Base-by-base conservation (phyloP, 2,329 filamentous ascomycete genomes). In the Trichoderma breve region DNA sequence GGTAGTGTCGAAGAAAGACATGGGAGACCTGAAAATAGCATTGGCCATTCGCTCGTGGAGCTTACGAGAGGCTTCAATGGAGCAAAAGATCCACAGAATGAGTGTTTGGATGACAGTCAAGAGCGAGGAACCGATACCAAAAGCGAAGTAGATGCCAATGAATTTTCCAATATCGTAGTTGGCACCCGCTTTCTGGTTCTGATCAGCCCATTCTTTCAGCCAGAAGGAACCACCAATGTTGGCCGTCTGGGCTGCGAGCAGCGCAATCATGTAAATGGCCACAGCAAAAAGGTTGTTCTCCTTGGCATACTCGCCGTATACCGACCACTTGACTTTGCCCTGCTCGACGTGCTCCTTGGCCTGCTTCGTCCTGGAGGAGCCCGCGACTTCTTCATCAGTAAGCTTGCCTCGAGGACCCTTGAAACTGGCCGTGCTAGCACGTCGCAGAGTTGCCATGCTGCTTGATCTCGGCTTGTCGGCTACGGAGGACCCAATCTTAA, bases 11-110 rank as follows among this genome's bases (percentile, higher is more conserved):
- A 99, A 99, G 84, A 99, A 99, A 77, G 91, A 96, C 96, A 99
- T 99, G 70, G 96, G 97, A 47, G 94, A 97, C 76, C 96, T 89
- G 87, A 99, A 99, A 77, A 98, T 98, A 21, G 96, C 94, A 77
- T 92, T 96, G 57, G 95, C 95, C 96, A 99, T 98, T 75, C 93
- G 89, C 83, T 98, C 96, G 80, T 99, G 96, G 71, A 99, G 87
- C 84, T 98, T 99, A 74, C 96, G 90, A 24, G 95, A 98, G 65
- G 96, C 96, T 88, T 99, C 96, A 74, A 99, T 99, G 5, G 96
- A 98, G 84, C 97, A 99, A 84, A 99, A 98, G 75, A 99, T 98
- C 96, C 96, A 99, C 32, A 99, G 86, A 74, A 99, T 94, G 76
- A 99, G 84, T 6, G 95, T 98, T 82, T 98, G 96, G 34, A 97